Evolutionary conservation across 2,329 filamentous ascomycete genomes (phyloP).

Genomic region (Fusarium duplospermum): DNA sequence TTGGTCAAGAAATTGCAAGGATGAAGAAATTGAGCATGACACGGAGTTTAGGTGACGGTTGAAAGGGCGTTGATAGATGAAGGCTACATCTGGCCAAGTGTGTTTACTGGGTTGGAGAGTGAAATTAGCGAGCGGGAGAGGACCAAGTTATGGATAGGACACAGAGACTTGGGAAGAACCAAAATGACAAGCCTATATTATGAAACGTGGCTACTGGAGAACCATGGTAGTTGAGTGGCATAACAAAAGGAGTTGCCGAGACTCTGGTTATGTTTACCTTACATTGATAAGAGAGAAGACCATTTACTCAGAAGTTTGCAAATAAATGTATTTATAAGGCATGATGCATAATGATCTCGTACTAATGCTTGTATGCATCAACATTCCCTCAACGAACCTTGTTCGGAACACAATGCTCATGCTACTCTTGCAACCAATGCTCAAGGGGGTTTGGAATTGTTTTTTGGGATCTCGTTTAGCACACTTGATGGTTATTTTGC

Average conservation of each 20-base stretch:
- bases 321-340: neutral
- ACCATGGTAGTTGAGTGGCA: neutral
- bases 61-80: slow-evolving; percentile 32
- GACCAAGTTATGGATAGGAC: neutral
- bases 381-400: neutral
- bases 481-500: neutral
- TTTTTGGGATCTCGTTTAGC: neutral
- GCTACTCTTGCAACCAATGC: neutral
- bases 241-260: neutral
- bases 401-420: neutral
- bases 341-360: neutral
- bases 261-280: neutral
- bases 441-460: neutral
- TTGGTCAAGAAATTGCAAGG: slow-evolving; percentile 39
- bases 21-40: slow-evolving; percentile 18
- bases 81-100: neutral
- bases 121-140: slow-evolving; percentile 12
- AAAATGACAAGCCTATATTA: neutral
- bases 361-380: neutral
- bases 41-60: slow-evolving; percentile 30
- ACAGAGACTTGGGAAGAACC: neutral
- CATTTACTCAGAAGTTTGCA: neutral
- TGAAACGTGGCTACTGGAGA: neutral
- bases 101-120: neutral
- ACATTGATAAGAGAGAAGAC: neutral